Evolutionary conservation across 805 yeast genomes (phyloP).

Genomic region (Candida railenensis): DNA sequence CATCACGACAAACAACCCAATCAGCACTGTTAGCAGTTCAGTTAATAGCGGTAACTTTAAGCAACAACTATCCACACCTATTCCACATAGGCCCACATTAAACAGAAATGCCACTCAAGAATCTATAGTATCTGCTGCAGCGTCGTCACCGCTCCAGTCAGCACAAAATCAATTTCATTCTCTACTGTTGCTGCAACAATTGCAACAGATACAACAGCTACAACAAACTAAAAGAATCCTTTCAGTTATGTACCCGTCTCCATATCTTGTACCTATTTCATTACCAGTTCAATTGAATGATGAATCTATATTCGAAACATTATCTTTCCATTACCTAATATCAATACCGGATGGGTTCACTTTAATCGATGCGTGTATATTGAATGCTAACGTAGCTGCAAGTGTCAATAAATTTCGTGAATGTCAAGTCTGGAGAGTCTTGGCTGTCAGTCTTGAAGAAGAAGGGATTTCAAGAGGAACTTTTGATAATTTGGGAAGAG

Average conservation of each 20-base stretch:
- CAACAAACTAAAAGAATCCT: constrained; percentile 6
- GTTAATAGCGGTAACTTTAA: not conserved
- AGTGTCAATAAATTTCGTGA: constrained; percentile 51
- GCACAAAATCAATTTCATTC: not conserved
- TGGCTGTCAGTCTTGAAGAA: constrained; percentile 48
- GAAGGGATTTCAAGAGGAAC: constrained; percentile 8
- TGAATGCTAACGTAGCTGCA: constrained; percentile 57
- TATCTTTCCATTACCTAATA: constrained; percentile 50
- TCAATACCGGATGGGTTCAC: constrained; percentile 48
- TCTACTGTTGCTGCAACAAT: constrained; percentile 1
- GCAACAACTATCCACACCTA: not conserved
- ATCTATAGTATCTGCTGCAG: constrained; percentile 21
- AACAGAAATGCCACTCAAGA: constrained; percentile 35
- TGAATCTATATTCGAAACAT: constrained; percentile 41
- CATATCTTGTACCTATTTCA: constrained; percentile 40
- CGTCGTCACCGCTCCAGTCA: constrained; percentile 5
- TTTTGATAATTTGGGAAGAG: not conserved
- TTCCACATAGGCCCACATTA: constrained; percentile 25
- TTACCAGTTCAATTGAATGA: constrained; percentile 46
- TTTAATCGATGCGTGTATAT: constrained; percentile 52
- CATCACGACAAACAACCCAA: not conserved
- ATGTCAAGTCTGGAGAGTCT: constrained; percentile 61
- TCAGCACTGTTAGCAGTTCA: not conserved
- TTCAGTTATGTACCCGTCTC: constrained; percentile 23
- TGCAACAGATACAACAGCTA: constrained; percentile 5